Percentiles rank a stretch among this genome's conserved stretches.
Conservation (phyloP, 2,329 filamentous ascomycete genomes). For the Sporothrix schenckii region DNA sequence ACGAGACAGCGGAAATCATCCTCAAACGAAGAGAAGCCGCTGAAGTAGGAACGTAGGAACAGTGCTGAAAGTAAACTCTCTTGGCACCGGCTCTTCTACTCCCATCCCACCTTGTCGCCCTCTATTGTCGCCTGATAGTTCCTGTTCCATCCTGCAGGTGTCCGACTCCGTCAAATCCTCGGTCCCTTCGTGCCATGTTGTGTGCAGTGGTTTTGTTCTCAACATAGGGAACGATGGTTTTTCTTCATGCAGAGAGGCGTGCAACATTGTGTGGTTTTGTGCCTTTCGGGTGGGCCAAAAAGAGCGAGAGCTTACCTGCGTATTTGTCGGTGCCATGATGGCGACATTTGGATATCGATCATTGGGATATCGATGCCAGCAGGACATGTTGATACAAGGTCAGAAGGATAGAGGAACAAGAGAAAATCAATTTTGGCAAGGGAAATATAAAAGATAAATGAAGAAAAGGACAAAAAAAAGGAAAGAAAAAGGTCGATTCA, state of each 20-base stretch:
- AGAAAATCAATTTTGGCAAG: not conserved
- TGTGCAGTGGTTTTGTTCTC: constrained; percentile 28
- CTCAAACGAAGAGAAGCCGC: too few relatives aligned
- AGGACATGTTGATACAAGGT: not conserved
- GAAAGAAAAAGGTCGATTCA: not conserved
- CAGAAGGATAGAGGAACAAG: not conserved
- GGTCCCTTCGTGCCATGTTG: not conserved
- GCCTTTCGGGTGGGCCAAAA: not conserved
- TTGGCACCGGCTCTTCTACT: too few relatives aligned
- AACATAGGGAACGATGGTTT: constrained; percentile 34
- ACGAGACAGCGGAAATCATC: not conserved
- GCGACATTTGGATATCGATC: not conserved
- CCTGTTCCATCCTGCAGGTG: not conserved
- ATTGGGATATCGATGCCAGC: not conserved
- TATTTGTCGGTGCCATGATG: not conserved
- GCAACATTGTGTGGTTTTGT: not conserved
- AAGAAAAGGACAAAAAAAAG: not conserved
- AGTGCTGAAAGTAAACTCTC: too few relatives aligned
- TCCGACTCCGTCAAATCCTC: constrained; percentile 18
- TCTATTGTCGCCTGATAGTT: too few relatives aligned
- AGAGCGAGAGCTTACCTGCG: not conserved
- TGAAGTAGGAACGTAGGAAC: too few relatives aligned
- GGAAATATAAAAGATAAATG: not conserved
- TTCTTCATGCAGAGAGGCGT: constrained; percentile 34
- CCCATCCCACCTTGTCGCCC: too few relatives aligned